phyloP scores from a whole-genome alignment of 345 rosid genomes.

The Brassica rapa region DNA sequence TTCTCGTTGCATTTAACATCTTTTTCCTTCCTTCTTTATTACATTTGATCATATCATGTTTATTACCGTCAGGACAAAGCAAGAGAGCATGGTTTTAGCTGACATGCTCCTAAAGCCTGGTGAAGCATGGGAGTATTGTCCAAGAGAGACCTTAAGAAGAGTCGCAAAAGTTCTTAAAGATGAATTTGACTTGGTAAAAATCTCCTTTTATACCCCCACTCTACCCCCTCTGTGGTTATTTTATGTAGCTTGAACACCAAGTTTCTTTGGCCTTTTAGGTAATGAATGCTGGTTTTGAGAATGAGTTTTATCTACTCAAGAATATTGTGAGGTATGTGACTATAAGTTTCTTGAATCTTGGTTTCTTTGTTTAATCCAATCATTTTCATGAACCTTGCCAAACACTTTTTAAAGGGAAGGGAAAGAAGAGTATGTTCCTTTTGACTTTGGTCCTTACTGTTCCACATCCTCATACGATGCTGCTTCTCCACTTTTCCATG shows the following conservation, averaged over 20 bases:
- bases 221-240: neutral
- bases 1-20: slow-evolving; percentile 12
- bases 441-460: slow-evolving; percentile 76
- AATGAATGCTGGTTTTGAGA: slow-evolving; percentile 97
- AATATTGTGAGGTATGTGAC: slow-evolving; percentile 52
- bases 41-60: slow-evolving; percentile 15
- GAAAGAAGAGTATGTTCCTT: slow-evolving; percentile 82
- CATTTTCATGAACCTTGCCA: neutral
- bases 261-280: slow-evolving; percentile 44
- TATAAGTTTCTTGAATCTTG: neutral
- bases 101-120: slow-evolving; percentile 87
- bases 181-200: slow-evolving; percentile 76
- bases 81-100: slow-evolving; percentile 92
- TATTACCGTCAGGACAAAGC: slow-evolving; percentile 50
- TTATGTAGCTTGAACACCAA: slow-evolving; percentile 16
- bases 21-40: neutral
- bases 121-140: slow-evolving; percentile 94
- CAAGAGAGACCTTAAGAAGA: slow-evolving; percentile 80
- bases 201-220: neutral
- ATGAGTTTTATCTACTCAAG: slow-evolving; percentile 84
- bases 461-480: slow-evolving; percentile 76
- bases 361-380: neutral
- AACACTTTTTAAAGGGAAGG: slow-evolving; percentile 52
- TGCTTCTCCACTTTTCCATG: slow-evolving; percentile 63
- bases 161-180: slow-evolving; percentile 68